phyloP scores from a whole-genome alignment of 768 basidiomycete genomes.

The Termitomyces sp. region DNA sequence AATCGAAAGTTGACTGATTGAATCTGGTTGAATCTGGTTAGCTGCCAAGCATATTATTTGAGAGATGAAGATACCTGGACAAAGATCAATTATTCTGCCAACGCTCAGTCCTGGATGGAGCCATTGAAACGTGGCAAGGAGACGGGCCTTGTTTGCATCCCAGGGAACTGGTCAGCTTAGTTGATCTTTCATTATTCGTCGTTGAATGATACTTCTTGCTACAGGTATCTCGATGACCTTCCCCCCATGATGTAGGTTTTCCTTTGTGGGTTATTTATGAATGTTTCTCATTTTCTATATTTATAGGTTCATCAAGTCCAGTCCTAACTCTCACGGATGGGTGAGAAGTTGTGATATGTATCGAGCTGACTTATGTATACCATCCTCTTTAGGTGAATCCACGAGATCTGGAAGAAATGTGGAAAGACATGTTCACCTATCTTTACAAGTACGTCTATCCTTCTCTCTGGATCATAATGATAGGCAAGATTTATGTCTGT shows the following conservation, averaged over 20 bases:
- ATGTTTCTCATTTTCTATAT: constrained; percentile 1
- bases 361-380: constrained; percentile 1
- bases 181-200: no score
- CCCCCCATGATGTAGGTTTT: constrained; percentile 62
- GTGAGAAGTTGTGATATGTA: constrained; percentile 22
- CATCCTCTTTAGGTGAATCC: constrained; percentile 45
- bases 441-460: constrained; percentile 43
- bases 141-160: constrained; percentile 57
- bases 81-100: constrained; percentile 59
- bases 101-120: constrained; percentile 70
- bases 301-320: constrained; percentile 63
- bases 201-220: not conserved
- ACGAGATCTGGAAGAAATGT: constrained; percentile 62
- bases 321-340: constrained; percentile 69
- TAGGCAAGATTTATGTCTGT: constrained; percentile 2
- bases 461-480: not conserved
- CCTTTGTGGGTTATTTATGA: not conserved
- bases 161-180: constrained; percentile 56
- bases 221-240: constrained; percentile 65
- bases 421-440: constrained; percentile 74
- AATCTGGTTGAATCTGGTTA: constrained; percentile 7
- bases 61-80: constrained; percentile 68
- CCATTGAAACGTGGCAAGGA: constrained; percentile 59
- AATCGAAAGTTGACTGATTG: not conserved
- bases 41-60: constrained; percentile 63